Evolutionary conservation across 768 basidiomycete genomes (phyloP), one percentile per base, ranked within the genome.

Genomic region (Boletus pseudo-olivaceus): DNA sequence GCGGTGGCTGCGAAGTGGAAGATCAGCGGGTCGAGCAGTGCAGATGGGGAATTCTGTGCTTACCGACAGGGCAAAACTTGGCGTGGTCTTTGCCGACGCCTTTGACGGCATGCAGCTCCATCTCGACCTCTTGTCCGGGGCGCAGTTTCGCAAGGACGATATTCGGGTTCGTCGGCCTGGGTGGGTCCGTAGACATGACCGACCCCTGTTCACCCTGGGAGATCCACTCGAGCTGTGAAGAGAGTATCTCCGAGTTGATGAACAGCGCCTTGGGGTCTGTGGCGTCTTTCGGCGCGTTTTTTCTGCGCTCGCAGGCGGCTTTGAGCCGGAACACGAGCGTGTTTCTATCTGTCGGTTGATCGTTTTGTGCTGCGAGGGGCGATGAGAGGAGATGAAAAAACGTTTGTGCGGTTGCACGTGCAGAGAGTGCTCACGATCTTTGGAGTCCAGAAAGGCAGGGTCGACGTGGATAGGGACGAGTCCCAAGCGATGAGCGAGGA

Each of bases 1-100:
- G 97, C 96, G 7, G 95, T 98, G 4, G 96, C 96, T 94, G 27
- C 15, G 19, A 57, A 9, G 11, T 23, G 17, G 9, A 5, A 6
- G 11, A 43, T 62, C 35, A 61, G 40, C 20, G 1, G 14, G 43
- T 32, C n/a, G 49, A n/a, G 30, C 9, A 41, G 30, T 34, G 34
- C 23, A 12, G 1, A 15, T 5, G 20, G 30, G 19, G 12, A 20
- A 34, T 48, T 9, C 40, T 17, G 40, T 7, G 73, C 82, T 53
- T 62, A 90, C 94, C 93, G 48, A 98, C 97, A 30, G 97, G 94
- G 54, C 84, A 91, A 69, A 91, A 99, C 68, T 99, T 99, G 43
- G 97, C 94, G 63, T 99, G 96, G 57, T 95, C 93, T 64, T 90
- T 90, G 15, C 94, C 94, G 15, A 91, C 83, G 14, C 93, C 90